A percentile compares a stretch with the other conserved stretches of the same genome.
Conservation (phyloP, 495 filamentous ascomycete genomes). For the Massariosphaeria phaeospora region DNA sequence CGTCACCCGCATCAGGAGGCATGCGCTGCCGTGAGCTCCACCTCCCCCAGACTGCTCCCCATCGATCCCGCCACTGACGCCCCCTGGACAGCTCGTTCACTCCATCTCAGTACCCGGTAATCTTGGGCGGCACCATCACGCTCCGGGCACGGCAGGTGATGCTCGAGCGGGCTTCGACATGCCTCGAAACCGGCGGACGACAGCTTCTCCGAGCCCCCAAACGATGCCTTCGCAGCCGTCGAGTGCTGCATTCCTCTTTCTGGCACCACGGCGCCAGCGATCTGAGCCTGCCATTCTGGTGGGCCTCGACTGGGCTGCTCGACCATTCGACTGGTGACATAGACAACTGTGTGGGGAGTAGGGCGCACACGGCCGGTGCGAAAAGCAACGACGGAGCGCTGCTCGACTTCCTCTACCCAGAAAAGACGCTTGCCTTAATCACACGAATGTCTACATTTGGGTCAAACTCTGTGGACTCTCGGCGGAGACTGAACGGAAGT, state of each 20-base stretch:
- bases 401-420: conserved; percentile 32
- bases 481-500: conserved; percentile 1
- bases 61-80: no score
- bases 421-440: conserved; percentile 30
- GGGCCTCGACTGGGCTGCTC: conserved; percentile 1
- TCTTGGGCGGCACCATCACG: conserved; percentile 10
- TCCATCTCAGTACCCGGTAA: conserved; percentile 12
- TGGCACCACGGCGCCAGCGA: conserved; percentile 33
- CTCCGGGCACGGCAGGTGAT: conserved; percentile 18
- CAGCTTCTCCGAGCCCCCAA: conserved; percentile 26
- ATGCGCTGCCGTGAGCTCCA: conserved; percentile 22
- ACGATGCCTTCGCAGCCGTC: conserved; percentile 23
- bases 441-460: conserved; percentile 15
- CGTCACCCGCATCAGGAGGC: conserved; percentile 10
- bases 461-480: background rate
- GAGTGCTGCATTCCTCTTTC: conserved; percentile 31
- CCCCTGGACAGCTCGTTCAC: no score
- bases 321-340: conserved; percentile 5
- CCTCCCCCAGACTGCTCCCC: no score
- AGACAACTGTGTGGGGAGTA: background rate
- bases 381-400: conserved; percentile 1
- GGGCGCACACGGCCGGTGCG: background rate
- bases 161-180: conserved; percentile 35
- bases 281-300: conserved; percentile 22
- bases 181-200: conserved; percentile 33